Base-by-base conservation (phyloP, 2,329 filamentous ascomycete genomes). In the Phaeosphaeria sp. region DNA sequence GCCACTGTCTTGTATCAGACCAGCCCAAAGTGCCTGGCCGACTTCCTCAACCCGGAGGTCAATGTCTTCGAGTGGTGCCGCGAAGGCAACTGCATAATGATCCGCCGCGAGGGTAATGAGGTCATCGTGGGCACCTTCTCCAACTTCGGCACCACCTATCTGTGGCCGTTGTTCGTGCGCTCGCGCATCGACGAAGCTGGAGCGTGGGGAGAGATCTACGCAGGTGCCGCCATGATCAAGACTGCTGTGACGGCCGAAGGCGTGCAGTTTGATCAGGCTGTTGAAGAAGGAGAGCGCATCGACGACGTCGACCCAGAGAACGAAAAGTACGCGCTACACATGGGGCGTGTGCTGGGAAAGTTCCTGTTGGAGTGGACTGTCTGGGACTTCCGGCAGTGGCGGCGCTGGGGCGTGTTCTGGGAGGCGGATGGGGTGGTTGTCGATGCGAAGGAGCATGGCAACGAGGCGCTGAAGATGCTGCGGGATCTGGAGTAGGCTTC, bases 31-130 rank as follows among this genome's bases (percentile, higher is more conserved):
- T 55, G 55, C n/a, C 53, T 68, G 0, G 51, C 50, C n/a, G 61
- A 57, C 7, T 68, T 66, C 9, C 52, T 68, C 17, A 27, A 64
- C 15, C 57, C 54, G 0, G n/a, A 55, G 4, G 53, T 64, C 2
- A 49, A 59, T 11, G 44, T 60, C 2, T 66, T 68, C 33, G 65
- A 66, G 33, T 66, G 61, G 65, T 55, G 64, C 25, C 60, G 60
- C 8, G 33, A 55, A 11, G 55, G 53, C 1, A 55, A 59, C 13
- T 57, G 48, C 40, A 44, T 62, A 2, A 55, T 68, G 53, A 62
- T 68, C 33, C 63, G 61, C 0, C 58, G 63, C 9, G 45, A 58
- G 8, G 53, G 58, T 0, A 57, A 49, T 15, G 9, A 62, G 6
- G 63, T 68, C 8, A 40, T 52, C 6, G 63, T 66, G 0, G 65